Conservation (phyloP, 2,329 filamentous ascomycete species). For the Claviceps sp. region DNA sequence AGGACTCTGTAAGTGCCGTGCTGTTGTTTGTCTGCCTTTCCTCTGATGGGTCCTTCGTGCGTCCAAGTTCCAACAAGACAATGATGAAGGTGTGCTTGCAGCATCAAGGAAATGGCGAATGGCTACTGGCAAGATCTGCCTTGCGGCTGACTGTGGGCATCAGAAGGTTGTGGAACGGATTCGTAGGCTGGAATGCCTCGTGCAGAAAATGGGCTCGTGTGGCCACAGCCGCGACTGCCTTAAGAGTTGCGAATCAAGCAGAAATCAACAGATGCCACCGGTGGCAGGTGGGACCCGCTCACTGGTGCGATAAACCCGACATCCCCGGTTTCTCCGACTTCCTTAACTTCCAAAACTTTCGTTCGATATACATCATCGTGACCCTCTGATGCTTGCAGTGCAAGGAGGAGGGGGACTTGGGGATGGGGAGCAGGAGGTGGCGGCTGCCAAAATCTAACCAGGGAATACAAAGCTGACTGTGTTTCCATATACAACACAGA, state of each 20-base stretch:
- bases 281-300: background rate
- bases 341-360: too few species aligned
- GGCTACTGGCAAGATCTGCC: too few species aligned
- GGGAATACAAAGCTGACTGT: background rate
- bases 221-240: background rate
- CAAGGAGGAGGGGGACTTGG: too few species aligned
- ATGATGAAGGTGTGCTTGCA: too few species aligned
- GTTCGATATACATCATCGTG: background rate
- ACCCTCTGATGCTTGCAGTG: background rate
- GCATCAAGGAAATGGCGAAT: too few species aligned
- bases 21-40: too few species aligned
- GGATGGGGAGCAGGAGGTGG: background rate
- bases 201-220: constrained; percentile 1
- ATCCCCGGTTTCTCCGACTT: too few species aligned
- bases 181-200: constrained; percentile 4
- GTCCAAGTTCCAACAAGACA: too few species aligned
- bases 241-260: background rate
- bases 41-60: too few species aligned
- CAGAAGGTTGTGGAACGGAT: constrained; percentile 6
- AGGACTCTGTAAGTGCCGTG: background rate
- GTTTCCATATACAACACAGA: background rate
- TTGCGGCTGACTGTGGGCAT: background rate
- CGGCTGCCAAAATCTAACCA: background rate
- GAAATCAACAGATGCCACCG: background rate
- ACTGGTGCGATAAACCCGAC: background rate